Percentiles rank a stretch among this genome's conserved stretches.
Evolutionary conservation across 2,329 filamentous ascomycete species (phyloP).

Genomic region (Hypoxylon sp.): DNA sequence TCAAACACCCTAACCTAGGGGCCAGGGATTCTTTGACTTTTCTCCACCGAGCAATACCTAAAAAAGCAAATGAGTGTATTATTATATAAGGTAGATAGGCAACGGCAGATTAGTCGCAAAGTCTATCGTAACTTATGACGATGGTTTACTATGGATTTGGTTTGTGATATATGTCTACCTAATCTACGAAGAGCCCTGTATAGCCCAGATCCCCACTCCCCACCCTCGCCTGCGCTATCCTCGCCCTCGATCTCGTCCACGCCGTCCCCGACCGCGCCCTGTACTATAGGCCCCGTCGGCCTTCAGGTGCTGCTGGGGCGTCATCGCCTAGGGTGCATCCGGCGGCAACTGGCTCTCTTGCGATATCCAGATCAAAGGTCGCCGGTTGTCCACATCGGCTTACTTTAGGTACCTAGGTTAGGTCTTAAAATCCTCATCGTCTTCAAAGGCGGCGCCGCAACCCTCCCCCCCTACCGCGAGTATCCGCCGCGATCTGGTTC

Average conservation of each 20-base stretch:
- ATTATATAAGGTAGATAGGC: conserved; percentile 42
- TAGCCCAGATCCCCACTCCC: conserved; percentile 71
- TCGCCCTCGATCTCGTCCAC: conserved; percentile 71
- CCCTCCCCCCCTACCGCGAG: conserved; percentile 62
- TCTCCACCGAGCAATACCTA: conserved; percentile 3
- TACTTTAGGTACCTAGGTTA: conserved; percentile 80
- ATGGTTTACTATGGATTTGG: conserved; percentile 4
- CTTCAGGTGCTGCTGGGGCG: conserved; percentile 78
- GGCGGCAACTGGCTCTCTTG: conserved; percentile 69
- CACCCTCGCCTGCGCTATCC: conserved; percentile 69
- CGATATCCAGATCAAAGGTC: conserved; percentile 63
- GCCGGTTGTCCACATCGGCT: conserved; percentile 73
- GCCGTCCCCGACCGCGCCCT: conserved; percentile 67
- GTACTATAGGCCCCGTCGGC: conserved; percentile 78
- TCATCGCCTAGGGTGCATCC: conserved; percentile 76
- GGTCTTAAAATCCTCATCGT: conserved; percentile 78
- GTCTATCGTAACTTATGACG: conserved; percentile 20
- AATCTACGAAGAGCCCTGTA: conserved; percentile 72
- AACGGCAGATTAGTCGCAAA: conserved; percentile 14
- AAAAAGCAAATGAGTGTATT: conserved; percentile 30
- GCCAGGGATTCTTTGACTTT: conserved; percentile 8
- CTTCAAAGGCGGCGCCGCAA: conserved; percentile 75
- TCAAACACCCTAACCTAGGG: too few species aligned
- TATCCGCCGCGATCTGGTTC: conserved; percentile 70
- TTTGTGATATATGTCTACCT: conserved; percentile 45